A percentile compares a stretch with the other conserved stretches of the same genome.
Evolutionary conservation across 192 early-diverging fungal genomes (phyloP).

Genomic region (Cetraspora pellucida): DNA sequence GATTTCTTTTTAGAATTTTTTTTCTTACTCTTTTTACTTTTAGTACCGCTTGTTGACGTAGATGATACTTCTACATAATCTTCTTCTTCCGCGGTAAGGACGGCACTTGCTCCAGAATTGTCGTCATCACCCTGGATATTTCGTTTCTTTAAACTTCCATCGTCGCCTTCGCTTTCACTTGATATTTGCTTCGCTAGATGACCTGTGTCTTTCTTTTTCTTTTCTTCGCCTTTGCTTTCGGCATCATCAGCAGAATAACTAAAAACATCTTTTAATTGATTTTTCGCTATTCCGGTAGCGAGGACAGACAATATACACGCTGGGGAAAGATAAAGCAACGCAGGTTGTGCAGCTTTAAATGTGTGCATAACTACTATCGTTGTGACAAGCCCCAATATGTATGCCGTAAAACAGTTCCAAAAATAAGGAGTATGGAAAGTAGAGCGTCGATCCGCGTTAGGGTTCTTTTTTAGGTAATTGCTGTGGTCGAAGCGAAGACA

Average conservation of each 20-base stretch:
- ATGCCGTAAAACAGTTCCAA: conserved; percentile 74
- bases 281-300: conserved; percentile 61
- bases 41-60: neutral
- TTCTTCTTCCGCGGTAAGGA: neutral
- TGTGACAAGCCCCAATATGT: conserved; percentile 80
- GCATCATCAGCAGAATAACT: conserved; percentile 61
- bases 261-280: conserved; percentile 70
- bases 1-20: conserved; percentile 19
- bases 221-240: conserved; percentile 44
- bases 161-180: conserved; percentile 20
- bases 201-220: conserved; percentile 47
- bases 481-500: conserved; percentile 89
- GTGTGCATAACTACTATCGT: conserved; percentile 94
- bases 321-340: conserved; percentile 93
- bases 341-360: conserved; percentile 96
- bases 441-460: conserved; percentile 55
- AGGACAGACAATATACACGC: conserved; percentile 91
- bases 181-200: conserved; percentile 41
- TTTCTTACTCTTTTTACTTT: conserved; percentile 23
- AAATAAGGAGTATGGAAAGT: conserved; percentile 90
- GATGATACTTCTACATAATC: conserved; percentile 28
- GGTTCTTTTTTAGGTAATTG: conserved; percentile 62
- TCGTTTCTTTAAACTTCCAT: neutral
- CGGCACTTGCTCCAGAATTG: neutral
- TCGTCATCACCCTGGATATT: neutral